A percentile compares a stretch with the other conserved stretches of the same genome.
These are phyloP conservation scores for Skeletonema tropicum DNA, from an alignment of 108 stramenopile species.

Conservation along the genomic window DNA sequence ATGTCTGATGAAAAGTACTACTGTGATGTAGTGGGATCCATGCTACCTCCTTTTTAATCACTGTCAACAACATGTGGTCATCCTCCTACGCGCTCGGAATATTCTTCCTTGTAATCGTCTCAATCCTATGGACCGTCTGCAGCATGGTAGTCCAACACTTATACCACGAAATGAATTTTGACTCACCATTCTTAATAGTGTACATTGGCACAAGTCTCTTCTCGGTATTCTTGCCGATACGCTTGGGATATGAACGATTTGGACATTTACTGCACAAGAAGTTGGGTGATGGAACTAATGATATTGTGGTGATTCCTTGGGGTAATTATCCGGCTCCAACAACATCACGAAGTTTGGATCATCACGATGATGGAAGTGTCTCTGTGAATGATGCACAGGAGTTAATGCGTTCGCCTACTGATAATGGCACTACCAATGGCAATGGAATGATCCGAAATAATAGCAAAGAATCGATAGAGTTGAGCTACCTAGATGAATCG, in stretches of 20 bases:
- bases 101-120: conserved; percentile 82
- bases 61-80: conserved; percentile 10
- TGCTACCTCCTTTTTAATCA: too few species aligned
- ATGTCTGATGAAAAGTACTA: too few species aligned
- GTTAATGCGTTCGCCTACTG: conserved; percentile 9
- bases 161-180: conserved; percentile 76
- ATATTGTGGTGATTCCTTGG: conserved; percentile 40
- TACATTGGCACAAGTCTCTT: conserved; percentile 91
- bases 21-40: too few species aligned
- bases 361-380: conserved; percentile 8
- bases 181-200: conserved; percentile 90
- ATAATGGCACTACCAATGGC: background rate
- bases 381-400: background rate
- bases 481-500: conserved; percentile 24
- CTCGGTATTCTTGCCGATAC: conserved; percentile 66
- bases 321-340: conserved; percentile 26
- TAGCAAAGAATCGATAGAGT: conserved; percentile 14
- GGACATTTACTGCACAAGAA: background rate
- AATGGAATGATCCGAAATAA: conserved; percentile 6
- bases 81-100: conserved; percentile 80
- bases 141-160: conserved; percentile 88
- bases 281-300: conserved; percentile 6
- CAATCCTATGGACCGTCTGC: conserved; percentile 85
- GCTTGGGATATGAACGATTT: conserved; percentile 41
- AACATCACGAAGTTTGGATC: background rate